Percentiles rank a stretch among this genome's conserved stretches.
Conservation (phyloP, 495 filamentous ascomycete genomes). For the Aspergillus haitiensis region DNA sequence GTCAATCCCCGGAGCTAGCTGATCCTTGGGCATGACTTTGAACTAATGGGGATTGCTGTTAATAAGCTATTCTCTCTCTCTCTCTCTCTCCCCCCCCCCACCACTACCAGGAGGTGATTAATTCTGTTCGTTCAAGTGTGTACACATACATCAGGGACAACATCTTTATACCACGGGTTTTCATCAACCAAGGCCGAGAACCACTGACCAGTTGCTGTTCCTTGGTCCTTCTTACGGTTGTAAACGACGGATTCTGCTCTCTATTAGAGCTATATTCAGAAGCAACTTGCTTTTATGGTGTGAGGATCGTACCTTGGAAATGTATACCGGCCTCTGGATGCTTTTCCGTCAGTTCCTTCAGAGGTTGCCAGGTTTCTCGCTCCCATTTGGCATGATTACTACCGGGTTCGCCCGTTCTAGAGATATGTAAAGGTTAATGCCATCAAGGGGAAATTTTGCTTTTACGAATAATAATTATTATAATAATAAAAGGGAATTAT, state of each 20-base stretch:
- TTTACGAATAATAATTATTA: not conserved
- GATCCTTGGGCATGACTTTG: conserved; percentile 51
- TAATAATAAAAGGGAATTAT: not conserved
- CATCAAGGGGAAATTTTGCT: too few species aligned
- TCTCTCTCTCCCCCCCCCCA: too few species aligned
- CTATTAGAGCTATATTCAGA: conserved; percentile 17
- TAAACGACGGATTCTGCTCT: conserved; percentile 57
- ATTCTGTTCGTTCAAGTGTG: too few species aligned
- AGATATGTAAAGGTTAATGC: not conserved
- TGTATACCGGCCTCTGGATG: conserved; percentile 89
- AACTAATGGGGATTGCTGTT: conserved; percentile 39
- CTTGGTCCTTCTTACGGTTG: conserved; percentile 61
- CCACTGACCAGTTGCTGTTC: conserved; percentile 50
- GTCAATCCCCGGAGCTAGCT: conserved; percentile 62
- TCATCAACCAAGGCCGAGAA: conserved; percentile 62
- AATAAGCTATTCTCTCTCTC: too few species aligned
- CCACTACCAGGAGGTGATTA: too few species aligned
- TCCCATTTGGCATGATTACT: conserved; percentile 62
- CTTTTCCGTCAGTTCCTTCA: conserved; percentile 63
- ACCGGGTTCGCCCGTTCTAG: conserved; percentile 54
- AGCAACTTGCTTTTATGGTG: not conserved
- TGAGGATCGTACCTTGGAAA: conserved; percentile 62
- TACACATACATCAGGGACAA: conserved; percentile 66
- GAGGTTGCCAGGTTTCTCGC: conserved; percentile 63
- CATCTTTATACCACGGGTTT: conserved; percentile 79